Base-by-base conservation (phyloP, 2,329 filamentous ascomycete species). In the Botrytis aclada region DNA sequence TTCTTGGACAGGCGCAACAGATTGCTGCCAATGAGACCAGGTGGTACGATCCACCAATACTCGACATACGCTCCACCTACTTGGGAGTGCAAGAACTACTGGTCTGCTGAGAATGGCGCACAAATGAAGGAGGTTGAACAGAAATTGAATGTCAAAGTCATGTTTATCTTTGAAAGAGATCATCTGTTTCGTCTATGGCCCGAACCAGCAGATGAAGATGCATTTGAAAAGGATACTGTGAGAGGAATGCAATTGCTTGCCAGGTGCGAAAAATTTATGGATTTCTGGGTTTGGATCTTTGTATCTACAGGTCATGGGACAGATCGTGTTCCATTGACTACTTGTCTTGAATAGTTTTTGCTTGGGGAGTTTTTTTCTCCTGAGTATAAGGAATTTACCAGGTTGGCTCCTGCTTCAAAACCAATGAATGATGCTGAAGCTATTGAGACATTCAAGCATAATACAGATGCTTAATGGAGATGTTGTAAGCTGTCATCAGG, bases 1-100 rank as follows among this genome's bases (percentile, higher is more conserved):
- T 16, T n/a, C 0, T 16, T 7, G 5, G 12, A 16, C 12, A 54
- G n/a, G 47, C 47, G 25, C 0, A 0, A 16, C 1, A 3, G 7
- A 16, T 16, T 54, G 12, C 47, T 54, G 25, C 4, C 4, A 16
- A 54, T 54, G 47, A 16, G 47, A 54, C 25, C 25, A 0, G 47
- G 47, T 7, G 47, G 47, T 14, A n/a, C 0, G 2, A 54, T 54
- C 2, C 25, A 54, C 7, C 12, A 54, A n/a, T 54, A n/a, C 47
- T 54, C 47, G 47, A 54, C 25, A 54, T 54, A n/a, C 12, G 25
- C 47, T 16, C 25, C 12, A n/a, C 12, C 47, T 51, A n/a, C 25
- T 2, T n/a, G 0, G 1, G 47, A 51, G 1, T 51, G 47, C 12
- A 5, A 51, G 25, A 3, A 6, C n/a, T n/a, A 16, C 12, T 54